These are phyloP conservation scores for Ceratocystis albifundus DNA, from an alignment of 2,329 filamentous ascomycete species.

Conservation along the genomic window DNA sequence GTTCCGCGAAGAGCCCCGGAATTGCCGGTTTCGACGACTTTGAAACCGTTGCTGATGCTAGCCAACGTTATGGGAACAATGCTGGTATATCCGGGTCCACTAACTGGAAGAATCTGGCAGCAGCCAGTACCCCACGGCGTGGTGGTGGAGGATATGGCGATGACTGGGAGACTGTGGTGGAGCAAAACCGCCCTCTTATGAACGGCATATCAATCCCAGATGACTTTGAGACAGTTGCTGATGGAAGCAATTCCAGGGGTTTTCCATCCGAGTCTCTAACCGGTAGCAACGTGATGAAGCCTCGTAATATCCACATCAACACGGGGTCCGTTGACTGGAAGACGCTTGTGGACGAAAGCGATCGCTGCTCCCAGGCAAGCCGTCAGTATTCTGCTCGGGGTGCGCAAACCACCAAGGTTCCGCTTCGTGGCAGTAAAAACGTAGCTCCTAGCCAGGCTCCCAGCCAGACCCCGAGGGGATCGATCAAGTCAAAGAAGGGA, in stretches of 20 bases:
- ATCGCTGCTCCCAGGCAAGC: background rate
- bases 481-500: background rate
- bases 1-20: background rate
- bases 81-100: background rate
- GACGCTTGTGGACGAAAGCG: constrained; percentile 5
- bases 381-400: background rate
- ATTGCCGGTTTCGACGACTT: constrained; percentile 3
- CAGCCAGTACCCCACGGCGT: background rate
- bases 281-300: background rate
- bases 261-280: background rate
- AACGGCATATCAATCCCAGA: constrained; percentile 2
- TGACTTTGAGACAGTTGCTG: constrained; percentile 17
- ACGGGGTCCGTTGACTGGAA: constrained; percentile 6
- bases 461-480: constrained; percentile 8
- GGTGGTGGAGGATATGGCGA: background rate
- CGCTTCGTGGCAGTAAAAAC: constrained; percentile 7
- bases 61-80: constrained; percentile 1
- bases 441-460: constrained; percentile 12
- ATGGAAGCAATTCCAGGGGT: background rate
- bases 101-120: background rate
- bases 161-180: constrained; percentile 20
- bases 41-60: constrained; percentile 7
- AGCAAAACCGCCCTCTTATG: constrained; percentile 9
- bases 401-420: background rate
- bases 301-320: constrained; percentile 16